Evolutionary conservation across 345 rosid species (phyloP).

Genomic region (Combretum micranthum): DNA sequence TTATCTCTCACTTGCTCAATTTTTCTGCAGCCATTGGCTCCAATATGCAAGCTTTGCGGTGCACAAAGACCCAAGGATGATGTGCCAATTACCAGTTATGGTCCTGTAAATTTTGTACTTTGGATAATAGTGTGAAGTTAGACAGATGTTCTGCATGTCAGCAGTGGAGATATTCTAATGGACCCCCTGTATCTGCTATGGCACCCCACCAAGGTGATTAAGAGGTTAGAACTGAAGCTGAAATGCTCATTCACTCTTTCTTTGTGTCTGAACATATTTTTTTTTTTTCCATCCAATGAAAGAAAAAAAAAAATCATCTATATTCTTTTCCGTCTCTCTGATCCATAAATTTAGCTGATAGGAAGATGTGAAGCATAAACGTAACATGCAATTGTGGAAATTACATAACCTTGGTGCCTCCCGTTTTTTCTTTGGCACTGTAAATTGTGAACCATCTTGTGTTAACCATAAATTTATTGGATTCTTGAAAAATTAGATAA

Average conservation of each 20-base stretch:
- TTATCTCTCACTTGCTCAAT: not conserved
- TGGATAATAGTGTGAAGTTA: conserved; percentile 50
- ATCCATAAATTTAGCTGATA: too few relatives aligned
- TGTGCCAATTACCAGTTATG: conserved; percentile 38
- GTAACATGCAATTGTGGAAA: too few relatives aligned
- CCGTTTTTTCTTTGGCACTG: too few relatives aligned
- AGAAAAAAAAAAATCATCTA: too few relatives aligned
- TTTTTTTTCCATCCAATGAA: too few relatives aligned
- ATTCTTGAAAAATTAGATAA: too few relatives aligned
- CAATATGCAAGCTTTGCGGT: conserved; percentile 54
- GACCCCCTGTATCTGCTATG: conserved; percentile 49
- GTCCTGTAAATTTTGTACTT: conserved; percentile 70
- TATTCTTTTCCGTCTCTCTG: too few relatives aligned
- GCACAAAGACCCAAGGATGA: conserved; percentile 43
- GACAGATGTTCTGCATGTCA: conserved; percentile 79
- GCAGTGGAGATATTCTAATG: conserved; percentile 81
- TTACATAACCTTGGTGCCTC: too few relatives aligned
- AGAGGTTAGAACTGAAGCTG: conserved; percentile 8
- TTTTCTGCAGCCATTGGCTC: conserved; percentile 54
- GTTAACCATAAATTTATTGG: too few relatives aligned
- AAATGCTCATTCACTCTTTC: not conserved
- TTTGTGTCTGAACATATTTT: not conserved
- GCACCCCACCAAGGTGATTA: conserved; percentile 60
- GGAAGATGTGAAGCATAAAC: too few relatives aligned
- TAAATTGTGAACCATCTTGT: too few relatives aligned